Percentiles rank a stretch among this genome's conserved stretches.
Conservation (phyloP, 129 eudicot genomes). For the Flaveria robusta region DNA sequence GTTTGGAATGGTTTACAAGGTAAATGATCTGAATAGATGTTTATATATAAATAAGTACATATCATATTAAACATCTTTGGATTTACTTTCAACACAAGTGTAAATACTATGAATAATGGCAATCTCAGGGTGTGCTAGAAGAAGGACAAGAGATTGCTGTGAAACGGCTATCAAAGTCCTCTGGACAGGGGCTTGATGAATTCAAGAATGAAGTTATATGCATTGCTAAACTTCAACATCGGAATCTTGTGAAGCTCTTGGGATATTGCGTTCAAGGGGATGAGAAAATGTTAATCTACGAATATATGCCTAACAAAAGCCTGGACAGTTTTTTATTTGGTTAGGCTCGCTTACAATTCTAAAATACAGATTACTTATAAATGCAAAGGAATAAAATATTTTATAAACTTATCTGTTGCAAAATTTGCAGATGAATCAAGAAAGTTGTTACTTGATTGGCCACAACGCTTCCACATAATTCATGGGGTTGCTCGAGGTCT, state of each 20-base stretch:
- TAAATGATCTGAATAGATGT: not conserved
- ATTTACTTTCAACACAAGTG: not conserved
- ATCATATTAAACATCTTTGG: not conserved
- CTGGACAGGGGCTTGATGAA: slow-evolving; percentile 59
- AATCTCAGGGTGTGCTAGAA: slow-evolving; percentile 49
- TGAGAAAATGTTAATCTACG: slow-evolving; percentile 61
- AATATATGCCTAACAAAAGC: slow-evolving; percentile 70
- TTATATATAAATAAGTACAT: not conserved
- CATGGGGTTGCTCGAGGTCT: slow-evolving; percentile 55
- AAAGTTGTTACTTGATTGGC: slow-evolving; percentile 43
- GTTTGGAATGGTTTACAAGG: slow-evolving; percentile 31
- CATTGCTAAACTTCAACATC: slow-evolving; percentile 41
- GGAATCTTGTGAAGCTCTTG: slow-evolving; percentile 42
- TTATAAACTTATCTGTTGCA: not conserved
- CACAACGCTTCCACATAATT: slow-evolving; percentile 43
- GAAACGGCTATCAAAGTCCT: slow-evolving; percentile 54
- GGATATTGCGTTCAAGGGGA: slow-evolving; percentile 61
- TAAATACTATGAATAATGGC: not conserved
- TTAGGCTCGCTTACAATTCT: slow-evolving; percentile 18
- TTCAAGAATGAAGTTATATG: slow-evolving; percentile 55
- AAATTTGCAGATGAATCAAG: slow-evolving; percentile 30
- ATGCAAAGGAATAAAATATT: not conserved
- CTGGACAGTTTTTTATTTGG: slow-evolving; percentile 61
- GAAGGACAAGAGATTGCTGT: slow-evolving; percentile 72
- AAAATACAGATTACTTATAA: not conserved